These are phyloP conservation scores for Firmiana major DNA, from an alignment of 345 rosid species.

Conservation along the genomic window DNA sequence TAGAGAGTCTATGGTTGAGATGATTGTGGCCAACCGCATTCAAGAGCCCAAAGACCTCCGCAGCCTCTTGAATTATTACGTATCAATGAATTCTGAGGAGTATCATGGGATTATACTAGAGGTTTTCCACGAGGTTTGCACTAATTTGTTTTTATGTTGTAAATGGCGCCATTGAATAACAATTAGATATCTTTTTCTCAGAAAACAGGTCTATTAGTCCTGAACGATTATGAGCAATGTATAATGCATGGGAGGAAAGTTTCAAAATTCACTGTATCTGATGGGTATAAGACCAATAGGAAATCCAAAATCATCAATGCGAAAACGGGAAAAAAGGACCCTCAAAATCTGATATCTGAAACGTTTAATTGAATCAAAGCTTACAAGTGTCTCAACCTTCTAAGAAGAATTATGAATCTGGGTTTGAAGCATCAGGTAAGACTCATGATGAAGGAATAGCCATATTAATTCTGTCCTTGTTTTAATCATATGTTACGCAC, in stretches of 20 bases:
- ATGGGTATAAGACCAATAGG: not conserved
- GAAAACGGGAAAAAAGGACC: not conserved
- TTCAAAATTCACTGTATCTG: not conserved
- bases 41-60: slow-evolving; percentile 66
- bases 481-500: not conserved
- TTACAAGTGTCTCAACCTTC: not conserved
- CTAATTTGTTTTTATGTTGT: slow-evolving; percentile 52
- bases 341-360: not conserved
- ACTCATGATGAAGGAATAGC: not conserved
- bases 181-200: not conserved
- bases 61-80: slow-evolving; percentile 70
- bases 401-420: not conserved
- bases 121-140: slow-evolving; percentile 79
- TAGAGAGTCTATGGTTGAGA: slow-evolving; percentile 58
- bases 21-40: slow-evolving; percentile 63
- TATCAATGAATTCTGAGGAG: slow-evolving; percentile 59
- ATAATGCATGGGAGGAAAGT: not conserved
- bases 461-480: not conserved
- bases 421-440: not conserved
- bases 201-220: not conserved
- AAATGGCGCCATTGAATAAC: slow-evolving; percentile 37
- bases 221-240: not conserved
- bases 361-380: not conserved
- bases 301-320: not conserved
- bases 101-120: slow-evolving; percentile 58